Evolutionary conservation across 2,329 filamentous ascomycete genomes (phyloP), one percentile per base, ranked within the genome.

Genomic region (Pleomassaria siparia): DNA sequence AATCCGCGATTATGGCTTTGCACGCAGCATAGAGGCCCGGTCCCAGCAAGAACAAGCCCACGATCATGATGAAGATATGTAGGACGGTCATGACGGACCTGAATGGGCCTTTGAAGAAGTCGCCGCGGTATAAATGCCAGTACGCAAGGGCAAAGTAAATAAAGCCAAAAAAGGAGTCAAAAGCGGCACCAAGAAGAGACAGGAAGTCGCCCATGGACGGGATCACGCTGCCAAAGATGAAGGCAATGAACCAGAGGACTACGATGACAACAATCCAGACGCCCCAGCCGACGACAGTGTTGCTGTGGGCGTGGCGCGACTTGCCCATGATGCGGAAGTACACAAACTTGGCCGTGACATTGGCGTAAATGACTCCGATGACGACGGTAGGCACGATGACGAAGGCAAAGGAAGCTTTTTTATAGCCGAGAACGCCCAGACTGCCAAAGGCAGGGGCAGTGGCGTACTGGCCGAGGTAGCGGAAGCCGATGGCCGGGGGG

Each of bases 281-380:
- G n/a, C 67, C 66, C 76, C 76, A 79, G 15, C 76, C 76, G 26
- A 73, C 63, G 37, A 76, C 74, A 2, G 33, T 55, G 55, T 42
- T 57, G 41, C 18, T 79, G 82, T 58, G 80, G 40, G 75, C 43
- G 3, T 79, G 20, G 72, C 75, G 0, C 67, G 2, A 78, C 76
- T 24, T 76, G 71, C 69, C 85, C 85, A 13, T 84, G 64, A 40
- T 84, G 80, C 13, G 80, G 71, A 57, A 84, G 87, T 55, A 59
- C 51, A 86, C 72, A 59, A 84, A 84, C 60, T 85, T 85, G 40
- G 76, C 75, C 4, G 82, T 81, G 3, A 87, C 80, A 55, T 86
- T 81, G 18, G 79, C 83, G 62, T 86, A 84, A 55, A 88, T 86
- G 12, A 87, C 84, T 47, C 84, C 85, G 0, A 84, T 82, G 45